Evolutionary conservation across 768 basidiomycete genomes (phyloP).

Genomic region (Mycena metata): DNA sequence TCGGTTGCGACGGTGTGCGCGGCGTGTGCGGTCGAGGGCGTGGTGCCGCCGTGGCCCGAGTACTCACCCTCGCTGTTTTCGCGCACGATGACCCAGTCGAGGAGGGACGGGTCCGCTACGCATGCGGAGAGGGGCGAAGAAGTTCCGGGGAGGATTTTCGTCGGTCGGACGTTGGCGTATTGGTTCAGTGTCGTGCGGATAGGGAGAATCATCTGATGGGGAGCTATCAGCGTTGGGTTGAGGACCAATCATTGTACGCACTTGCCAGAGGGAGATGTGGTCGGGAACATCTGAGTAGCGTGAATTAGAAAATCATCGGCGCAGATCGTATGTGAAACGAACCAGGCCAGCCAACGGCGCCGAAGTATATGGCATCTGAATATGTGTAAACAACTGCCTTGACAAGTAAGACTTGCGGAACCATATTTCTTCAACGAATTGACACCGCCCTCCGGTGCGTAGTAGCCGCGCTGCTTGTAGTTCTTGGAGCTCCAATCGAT

Average conservation of each 20-base stretch:
- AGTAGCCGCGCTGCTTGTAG: slow-evolving; percentile 61
- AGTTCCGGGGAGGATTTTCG: slow-evolving; percentile 63
- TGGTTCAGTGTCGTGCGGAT: slow-evolving; percentile 68
- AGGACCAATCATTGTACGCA: slow-evolving; percentile 23
- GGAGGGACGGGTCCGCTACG: slow-evolving; percentile 50
- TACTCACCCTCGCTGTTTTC: slow-evolving; percentile 73
- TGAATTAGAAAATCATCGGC: slow-evolving; percentile 28
- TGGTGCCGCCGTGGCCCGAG: slow-evolving; percentile 62
- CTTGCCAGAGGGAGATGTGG: slow-evolving; percentile 70
- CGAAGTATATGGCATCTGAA: slow-evolving; percentile 61
- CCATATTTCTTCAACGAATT: slow-evolving; percentile 51
- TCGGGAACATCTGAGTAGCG: slow-evolving; percentile 55
- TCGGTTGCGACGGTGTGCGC: slow-evolving; percentile 57
- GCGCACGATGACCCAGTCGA: slow-evolving; percentile 68
- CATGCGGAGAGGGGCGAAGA: slow-evolving; percentile 61
- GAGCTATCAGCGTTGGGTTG: background rate
- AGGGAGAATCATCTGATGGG: slow-evolving; percentile 49
- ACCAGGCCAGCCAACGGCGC: slow-evolving; percentile 52
- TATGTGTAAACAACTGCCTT: too few relatives aligned
- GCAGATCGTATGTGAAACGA: slow-evolving; percentile 7
- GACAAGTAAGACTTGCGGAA: too few relatives aligned
- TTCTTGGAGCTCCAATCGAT: slow-evolving; percentile 64
- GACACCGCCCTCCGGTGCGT: slow-evolving; percentile 61
- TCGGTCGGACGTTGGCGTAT: slow-evolving; percentile 65
- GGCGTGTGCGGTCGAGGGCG: slow-evolving; percentile 56